Conservation (phyloP, 2,329 filamentous ascomycete genomes). For the Cladosporium cucumerinum region DNA sequence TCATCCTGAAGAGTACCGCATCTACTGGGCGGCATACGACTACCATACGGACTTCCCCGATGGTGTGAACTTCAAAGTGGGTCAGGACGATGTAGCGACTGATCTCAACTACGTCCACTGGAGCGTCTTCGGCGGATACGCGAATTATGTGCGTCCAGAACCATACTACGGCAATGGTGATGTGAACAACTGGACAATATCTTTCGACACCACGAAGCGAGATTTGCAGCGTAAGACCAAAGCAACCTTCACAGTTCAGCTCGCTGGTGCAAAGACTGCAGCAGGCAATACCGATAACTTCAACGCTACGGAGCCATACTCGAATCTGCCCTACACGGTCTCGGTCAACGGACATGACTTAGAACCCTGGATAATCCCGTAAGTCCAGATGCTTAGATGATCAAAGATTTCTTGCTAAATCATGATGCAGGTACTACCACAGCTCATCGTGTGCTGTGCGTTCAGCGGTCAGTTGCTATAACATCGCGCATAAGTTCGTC, state of each 20-base stretch:
- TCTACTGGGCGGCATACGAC: conserved; percentile 61
- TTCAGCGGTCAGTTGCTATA: conserved; percentile 60
- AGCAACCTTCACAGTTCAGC: conserved; percentile 61
- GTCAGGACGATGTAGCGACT: conserved; percentile 46
- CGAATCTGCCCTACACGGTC: conserved; percentile 53
- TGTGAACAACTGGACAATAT: conserved; percentile 60
- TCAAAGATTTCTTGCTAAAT: conserved; percentile 4
- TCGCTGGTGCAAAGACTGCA: conserved; percentile 61
- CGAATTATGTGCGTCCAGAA: conserved; percentile 46
- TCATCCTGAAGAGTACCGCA: conserved; percentile 56
- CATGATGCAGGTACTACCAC: conserved; percentile 47
- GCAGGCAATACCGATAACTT: conserved; percentile 60
- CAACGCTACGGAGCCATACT: conserved; percentile 52
- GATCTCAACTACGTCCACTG: conserved; percentile 66
- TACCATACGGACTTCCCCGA: conserved; percentile 58
- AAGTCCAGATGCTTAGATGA: conserved; percentile 24
- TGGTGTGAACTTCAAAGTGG: conserved; percentile 57
- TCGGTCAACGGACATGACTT: conserved; percentile 45
- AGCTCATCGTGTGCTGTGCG: conserved; percentile 60
- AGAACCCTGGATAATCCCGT: conserved; percentile 57
- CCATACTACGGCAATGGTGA: conserved; percentile 45
- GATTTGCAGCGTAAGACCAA: conserved; percentile 42
- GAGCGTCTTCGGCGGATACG: conserved; percentile 59
- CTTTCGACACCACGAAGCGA: conserved; percentile 47
- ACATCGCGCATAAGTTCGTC: conserved; percentile 57